Percentiles rank a stretch among this genome's conserved stretches.
These are phyloP conservation scores for Phytophthora pluvialis DNA, from an alignment of 352 stramenopile genomes.

Conservation along the genomic window DNA sequence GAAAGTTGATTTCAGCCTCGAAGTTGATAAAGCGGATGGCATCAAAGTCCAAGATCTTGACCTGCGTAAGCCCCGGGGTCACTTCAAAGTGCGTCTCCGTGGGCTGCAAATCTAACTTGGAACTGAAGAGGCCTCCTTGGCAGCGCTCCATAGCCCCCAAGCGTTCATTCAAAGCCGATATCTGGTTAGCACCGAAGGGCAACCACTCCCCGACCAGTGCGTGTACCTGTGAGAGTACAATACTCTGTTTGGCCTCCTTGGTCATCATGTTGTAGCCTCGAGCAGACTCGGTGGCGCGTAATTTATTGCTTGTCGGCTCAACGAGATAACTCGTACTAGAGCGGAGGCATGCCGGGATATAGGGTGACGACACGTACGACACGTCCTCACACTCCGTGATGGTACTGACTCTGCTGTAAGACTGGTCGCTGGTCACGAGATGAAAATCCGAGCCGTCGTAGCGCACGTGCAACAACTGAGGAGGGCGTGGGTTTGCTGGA, in stretches of 20 bases:
- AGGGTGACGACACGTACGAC: constrained; percentile 97
- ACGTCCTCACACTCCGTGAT: constrained; percentile 98
- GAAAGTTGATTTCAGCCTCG: constrained; percentile 97
- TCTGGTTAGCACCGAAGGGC: constrained; percentile 97
- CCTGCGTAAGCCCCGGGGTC: constrained; percentile 93
- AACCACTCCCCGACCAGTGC: constrained; percentile 98
- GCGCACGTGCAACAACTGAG: constrained; percentile 51
- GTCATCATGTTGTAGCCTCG: constrained; percentile 89
- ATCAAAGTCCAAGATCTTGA: constrained; percentile 98
- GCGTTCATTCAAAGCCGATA: constrained; percentile 97
- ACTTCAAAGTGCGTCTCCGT: constrained; percentile 89
- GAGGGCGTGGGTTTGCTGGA: constrained; percentile 11
- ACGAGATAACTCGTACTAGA: constrained; percentile 88
- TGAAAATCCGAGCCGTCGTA: constrained; percentile 83
- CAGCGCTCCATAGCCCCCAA: constrained; percentile 95
- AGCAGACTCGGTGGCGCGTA: constrained; percentile 91
- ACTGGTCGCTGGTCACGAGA: constrained; percentile 49
- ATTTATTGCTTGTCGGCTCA: constrained; percentile 95
- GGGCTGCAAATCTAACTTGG: constrained; percentile 89
- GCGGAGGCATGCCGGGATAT: constrained; percentile 95
- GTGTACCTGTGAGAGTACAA: constrained; percentile 96
- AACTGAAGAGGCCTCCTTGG: constrained; percentile 97
- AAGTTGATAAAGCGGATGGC: constrained; percentile 98
- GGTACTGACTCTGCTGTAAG: constrained; percentile 88
- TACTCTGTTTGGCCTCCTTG: constrained; percentile 94